A percentile compares a stretch with the other conserved stretches of the same genome.
Conservation (phyloP, 192 early-diverging fungal genomes). For the Linderina pennispora region DNA sequence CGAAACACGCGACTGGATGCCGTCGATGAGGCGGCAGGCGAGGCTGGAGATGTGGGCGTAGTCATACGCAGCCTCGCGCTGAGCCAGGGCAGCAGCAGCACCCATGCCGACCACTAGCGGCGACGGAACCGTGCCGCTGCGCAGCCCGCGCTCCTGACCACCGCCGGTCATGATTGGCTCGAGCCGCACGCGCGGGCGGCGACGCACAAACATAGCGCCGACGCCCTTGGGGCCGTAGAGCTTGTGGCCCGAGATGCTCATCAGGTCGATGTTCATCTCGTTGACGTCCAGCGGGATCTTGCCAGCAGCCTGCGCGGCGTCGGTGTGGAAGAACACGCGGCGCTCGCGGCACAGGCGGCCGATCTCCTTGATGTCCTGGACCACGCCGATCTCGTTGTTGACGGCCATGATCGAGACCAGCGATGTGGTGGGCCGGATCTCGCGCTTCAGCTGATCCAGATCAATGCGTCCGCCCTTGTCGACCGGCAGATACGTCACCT, state of each 20-base stretch:
- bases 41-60: constrained; percentile 61
- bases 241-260: constrained; percentile 97
- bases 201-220: constrained; percentile 88
- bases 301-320: constrained; percentile 93
- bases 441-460: constrained; percentile 69
- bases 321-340: constrained; percentile 95
- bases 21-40: constrained; percentile 71
- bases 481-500: constrained; percentile 93
- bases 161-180: constrained; percentile 89
- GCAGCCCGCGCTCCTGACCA: constrained; percentile 91
- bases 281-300: constrained; percentile 93
- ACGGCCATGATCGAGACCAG: constrained; percentile 95
- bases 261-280: constrained; percentile 87
- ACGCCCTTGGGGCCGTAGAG: constrained; percentile 97
- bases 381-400: constrained; percentile 98
- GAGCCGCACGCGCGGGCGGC: constrained; percentile 87
- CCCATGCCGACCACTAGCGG: constrained; percentile 88
- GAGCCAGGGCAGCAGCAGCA: constrained; percentile 72
- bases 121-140: constrained; percentile 91
- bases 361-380: constrained; percentile 89
- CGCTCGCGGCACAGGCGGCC: constrained; percentile 77
- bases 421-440: constrained; percentile 85
- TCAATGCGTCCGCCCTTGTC: constrained; percentile 75
- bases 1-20: constrained; percentile 69
- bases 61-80: constrained; percentile 83